Base-by-base conservation (phyloP, 352 stramenopile genomes). In the Pythium sukuiense region DNA sequence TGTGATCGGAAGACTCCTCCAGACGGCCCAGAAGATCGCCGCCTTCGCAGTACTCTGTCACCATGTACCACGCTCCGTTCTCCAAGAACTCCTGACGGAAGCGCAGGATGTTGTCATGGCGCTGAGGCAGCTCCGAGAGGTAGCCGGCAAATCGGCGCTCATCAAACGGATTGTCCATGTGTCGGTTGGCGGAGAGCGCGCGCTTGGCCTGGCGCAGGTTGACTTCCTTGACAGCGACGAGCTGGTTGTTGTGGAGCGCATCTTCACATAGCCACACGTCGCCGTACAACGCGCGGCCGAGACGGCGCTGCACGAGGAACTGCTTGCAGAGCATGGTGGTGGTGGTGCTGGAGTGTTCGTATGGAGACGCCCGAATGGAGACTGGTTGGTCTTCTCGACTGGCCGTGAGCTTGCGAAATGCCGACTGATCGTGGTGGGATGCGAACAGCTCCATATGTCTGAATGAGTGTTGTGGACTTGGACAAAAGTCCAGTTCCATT, bases 11-110 rank as follows among this genome's bases (percentile, higher is more conserved):
- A 6, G 56, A 5, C 2, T 20, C 27, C 43, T 85, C 65, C 29
- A 88, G 39, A 26, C 55, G n/a, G 1, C 61, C 37, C 55, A 81
- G 73, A 27, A 88, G 58, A 55, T 90, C 81, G 12, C 79, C 81
- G 43, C 72, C 78, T 0, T 59, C 58, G 59, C 80, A 87, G 43
- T 76, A 77, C 12, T 87, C 81, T 70, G 86, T 86, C 35, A 86
- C 76, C 13, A 90, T 61, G 54, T 66, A 76, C 76, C 77, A 80
- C 32, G 67, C 70, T 18, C 65, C 65, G 27, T 79, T 64, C 29
- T 83, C 65, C 24, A 80, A 20, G 57, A 87, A 89, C 24, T 79
- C 60, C 26, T 65, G 29, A 2, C 48, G 61, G 48, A 77, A 72
- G 18, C 55, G 65, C 29, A 89, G 63, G 41, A 87, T 67, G 61